Base-by-base conservation (phyloP, 129 eudicot species). In the Arctium lappa region DNA sequence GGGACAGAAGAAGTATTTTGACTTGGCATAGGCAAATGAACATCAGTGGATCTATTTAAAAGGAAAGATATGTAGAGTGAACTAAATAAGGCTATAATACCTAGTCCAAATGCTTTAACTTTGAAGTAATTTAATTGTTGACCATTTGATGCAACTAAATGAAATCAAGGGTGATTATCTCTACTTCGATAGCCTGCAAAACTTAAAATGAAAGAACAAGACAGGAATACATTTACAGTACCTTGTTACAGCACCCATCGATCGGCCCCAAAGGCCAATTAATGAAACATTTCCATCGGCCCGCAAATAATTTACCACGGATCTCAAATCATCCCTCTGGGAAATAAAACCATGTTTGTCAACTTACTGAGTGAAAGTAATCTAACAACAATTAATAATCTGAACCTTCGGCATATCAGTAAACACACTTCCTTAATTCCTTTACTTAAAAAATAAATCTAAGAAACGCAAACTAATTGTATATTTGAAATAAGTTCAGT, bases 231-330 rank as follows among this genome's bases (percentile, higher is more conserved):
- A 48, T 34, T 32, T 50, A 73, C 42, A 60, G 42, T 78, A 95
- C 99, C 99, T 91, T 8, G 99, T 95, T 38, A 95, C 99, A 74
- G 99, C 97, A 81, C 99, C 99, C 99, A 95, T 95, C 37, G 99
- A 95, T 68, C 99, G 97, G 76, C 99, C 99, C 99, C 99, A 95
- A 70, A 95, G 88, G 73, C 95, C 99, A 85, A 95, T 95, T 81
- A 93, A 81, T 66, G 97, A 91, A 73, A 95, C 93, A 82, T 91
- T 93, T 48, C 97, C 97, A 88, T 95, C 99, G 37, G 91, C 72
- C 15, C 99, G 89, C 76, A 95, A 82, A 77, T 95, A 85, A 84
- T 95, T 85, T 39, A 95, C 99, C 84, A 95, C 97, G 12, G 99
- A 89, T 86, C 83, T 91, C 77, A 95, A 91, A 85, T 95, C 99